Base-by-base conservation (phyloP, 805 yeast genomes). In the Torulaspora indica region DNA sequence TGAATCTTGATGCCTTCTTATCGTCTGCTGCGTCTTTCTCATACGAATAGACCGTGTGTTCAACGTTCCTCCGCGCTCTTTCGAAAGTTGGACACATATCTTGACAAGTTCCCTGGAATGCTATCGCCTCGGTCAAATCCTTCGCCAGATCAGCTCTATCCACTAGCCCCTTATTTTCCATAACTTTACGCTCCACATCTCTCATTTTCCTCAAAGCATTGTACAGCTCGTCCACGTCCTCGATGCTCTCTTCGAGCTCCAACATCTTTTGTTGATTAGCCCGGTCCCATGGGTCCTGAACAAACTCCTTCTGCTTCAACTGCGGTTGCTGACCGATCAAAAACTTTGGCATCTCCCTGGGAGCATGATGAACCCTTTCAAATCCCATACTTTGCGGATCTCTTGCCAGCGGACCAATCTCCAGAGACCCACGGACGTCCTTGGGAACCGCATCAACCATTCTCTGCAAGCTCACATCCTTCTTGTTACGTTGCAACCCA, bases 61-160 rank as follows among this genome's bases (percentile, higher is more conserved):
- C 96, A 45, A 82, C 78, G 2, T 84, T 77, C 67, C 99, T 76
- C 59, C 95, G 76, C 1, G 90, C 84, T 55, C 98, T 75, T 66
- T 93, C 98, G 66, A 82, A 91, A 0, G 79, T 77, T 0, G 99
- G 98, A 64, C 98, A 93, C 98, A 91, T 93, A 49, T 88, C 95
- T 35, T 70, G 62, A 64, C 98, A 93, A 1, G 95, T 76, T 3
- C 99, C 99, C 46, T 78, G 77, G 59, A 93, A 93, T 2, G 75
- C 63, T 40, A 93, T 87, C 1, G 98, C 98, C 48, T 91, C 95
- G 48, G 78, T 81, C n/a, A 93, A 71, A 43, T 82, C 81, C 64
- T 89, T 88, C 33, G 88, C 78, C 0, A 77, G 78, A 51, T 88
- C 89, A 52, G 87, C 95, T 35, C 81, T 82, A 63, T 93, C 98